Percentiles rank a stretch among this genome's conserved stretches.
Evolutionary conservation across 192 early-diverging fungal species (phyloP).

Genomic region (Rhizophagus sp.): DNA sequence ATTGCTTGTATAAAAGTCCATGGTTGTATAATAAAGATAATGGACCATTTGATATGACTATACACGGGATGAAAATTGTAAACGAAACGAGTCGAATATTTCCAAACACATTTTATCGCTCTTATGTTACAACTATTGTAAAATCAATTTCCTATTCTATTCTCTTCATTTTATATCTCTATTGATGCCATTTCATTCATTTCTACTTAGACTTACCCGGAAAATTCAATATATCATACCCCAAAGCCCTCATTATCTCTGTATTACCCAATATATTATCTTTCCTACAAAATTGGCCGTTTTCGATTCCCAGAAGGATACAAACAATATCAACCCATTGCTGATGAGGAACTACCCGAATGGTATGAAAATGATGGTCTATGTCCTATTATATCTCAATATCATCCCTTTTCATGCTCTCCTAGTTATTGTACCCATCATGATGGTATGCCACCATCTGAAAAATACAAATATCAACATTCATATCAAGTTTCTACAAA

Average conservation of each 20-base stretch:
- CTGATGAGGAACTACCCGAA: not conserved
- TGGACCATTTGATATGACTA: constrained; percentile 18
- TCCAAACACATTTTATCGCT: constrained; percentile 21
- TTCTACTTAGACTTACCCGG: too few species aligned
- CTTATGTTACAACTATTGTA: constrained; percentile 27
- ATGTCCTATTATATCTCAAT: not conserved
- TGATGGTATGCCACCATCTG: too few species aligned
- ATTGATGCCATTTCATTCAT: too few species aligned
- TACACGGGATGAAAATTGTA: constrained; percentile 20
- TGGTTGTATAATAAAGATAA: constrained; percentile 9
- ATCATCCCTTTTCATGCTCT: too few species aligned
- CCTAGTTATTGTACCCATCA: too few species aligned
- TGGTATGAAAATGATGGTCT: constrained; percentile 28
- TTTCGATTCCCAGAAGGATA: not conserved
- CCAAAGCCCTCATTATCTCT: too few species aligned
- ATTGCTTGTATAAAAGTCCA: constrained; percentile 18
- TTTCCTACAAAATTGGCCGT: not conserved
- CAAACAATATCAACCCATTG: not conserved
- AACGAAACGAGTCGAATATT: constrained; percentile 9
- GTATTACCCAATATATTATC: not conserved
- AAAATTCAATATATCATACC: too few species aligned
- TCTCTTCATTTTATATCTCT: too few species aligned
- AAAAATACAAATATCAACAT: too few species aligned
- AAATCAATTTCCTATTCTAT: not conserved
- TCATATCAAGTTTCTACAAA: too few species aligned